phyloP scores from a whole-genome alignment of 352 stramenopile genomes.

The Phytophthora multivora region DNA sequence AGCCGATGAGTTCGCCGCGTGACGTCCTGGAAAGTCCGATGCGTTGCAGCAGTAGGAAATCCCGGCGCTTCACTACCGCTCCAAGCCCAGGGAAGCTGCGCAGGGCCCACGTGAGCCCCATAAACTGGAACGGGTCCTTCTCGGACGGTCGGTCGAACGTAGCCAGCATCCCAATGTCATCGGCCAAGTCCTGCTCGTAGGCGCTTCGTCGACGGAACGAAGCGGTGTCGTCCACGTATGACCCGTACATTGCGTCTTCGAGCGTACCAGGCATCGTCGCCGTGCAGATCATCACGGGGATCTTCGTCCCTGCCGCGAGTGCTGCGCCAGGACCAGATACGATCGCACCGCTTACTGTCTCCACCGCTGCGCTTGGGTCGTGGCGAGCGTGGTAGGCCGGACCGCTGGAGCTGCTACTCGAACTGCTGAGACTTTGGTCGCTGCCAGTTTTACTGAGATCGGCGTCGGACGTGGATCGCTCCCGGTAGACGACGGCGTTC shows the following conservation, averaged over 20 bases:
- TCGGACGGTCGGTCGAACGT: conserved; percentile 40
- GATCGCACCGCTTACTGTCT: conserved; percentile 18
- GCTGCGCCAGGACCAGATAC: conserved; percentile 47
- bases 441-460: conserved; percentile 3
- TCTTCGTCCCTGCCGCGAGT: conserved; percentile 44
- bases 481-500: conserved; percentile 41
- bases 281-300: conserved; percentile 42
- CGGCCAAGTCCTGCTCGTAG: conserved; percentile 41
- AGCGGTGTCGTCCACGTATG: conserved; percentile 41
- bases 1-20: conserved; percentile 47
- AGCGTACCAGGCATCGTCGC: conserved; percentile 51
- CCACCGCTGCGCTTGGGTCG: conserved; percentile 1
- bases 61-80: conserved; percentile 38
- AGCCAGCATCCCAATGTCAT: conserved; percentile 48
- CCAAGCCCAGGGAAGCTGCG: conserved; percentile 41
- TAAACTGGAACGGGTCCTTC: conserved; percentile 54
- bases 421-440: conserved; percentile 4
- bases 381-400: conserved; percentile 10
- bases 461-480: conserved; percentile 24
- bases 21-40: conserved; percentile 42
- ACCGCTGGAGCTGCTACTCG: conserved; percentile 16
- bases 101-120: conserved; percentile 54
- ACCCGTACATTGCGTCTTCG: conserved; percentile 64
- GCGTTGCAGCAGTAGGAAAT: conserved; percentile 44
- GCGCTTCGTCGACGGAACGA: conserved; percentile 40